Evolutionary conservation across 768 basidiomycete species (phyloP), one percentile per base, ranked within the genome.

Genomic region (Termitomyces heimii): DNA sequence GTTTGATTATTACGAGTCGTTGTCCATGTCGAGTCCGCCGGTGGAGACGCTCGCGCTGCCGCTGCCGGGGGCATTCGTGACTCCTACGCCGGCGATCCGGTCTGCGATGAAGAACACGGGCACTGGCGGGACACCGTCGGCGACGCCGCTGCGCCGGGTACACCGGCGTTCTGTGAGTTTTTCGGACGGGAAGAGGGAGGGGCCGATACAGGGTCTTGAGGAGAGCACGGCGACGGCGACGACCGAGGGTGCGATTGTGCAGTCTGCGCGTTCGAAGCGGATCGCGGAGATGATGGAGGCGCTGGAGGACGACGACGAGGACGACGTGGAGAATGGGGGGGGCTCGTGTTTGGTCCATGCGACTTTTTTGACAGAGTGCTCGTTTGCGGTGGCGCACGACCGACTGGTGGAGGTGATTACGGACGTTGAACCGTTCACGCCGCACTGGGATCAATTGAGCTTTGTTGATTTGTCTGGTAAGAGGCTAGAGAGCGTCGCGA

Each of bases 361-460:
- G 43, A 81, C 81, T 5, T 81, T 96, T 75, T 76, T 98, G 61
- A 98, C 96, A 12, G 95, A 98, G 67, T 98, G 95, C 67, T 98
- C 95, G 42, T 99, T 99, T 68, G 93, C 84, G 16, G 86, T 98
- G 44, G 82, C 94, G n/a, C 92, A 92, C 65, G 96, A 98, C 68
- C 82, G 83, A 45, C 82, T 99, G 5, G 88, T 98, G 2, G 84
- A 91, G 69, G 85, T 92, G 64, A 92, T 99, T 66, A 98, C 95
- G 43, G 94, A 98, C 65, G 84, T 94, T 13, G 88, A 94, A 67
- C 94, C 95, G 20, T 97, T 91, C 70, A 92, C 94, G 66, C 94
- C 95, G 24, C 80, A 92, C 67, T 99, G 97, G 97, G 95, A 98
- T 64, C 77, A 81, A 40, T 72, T 99, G 58, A 75, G 65, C 55